Base-by-base conservation (phyloP, 306 rosid species). In the Medicago lupulina region DNA sequence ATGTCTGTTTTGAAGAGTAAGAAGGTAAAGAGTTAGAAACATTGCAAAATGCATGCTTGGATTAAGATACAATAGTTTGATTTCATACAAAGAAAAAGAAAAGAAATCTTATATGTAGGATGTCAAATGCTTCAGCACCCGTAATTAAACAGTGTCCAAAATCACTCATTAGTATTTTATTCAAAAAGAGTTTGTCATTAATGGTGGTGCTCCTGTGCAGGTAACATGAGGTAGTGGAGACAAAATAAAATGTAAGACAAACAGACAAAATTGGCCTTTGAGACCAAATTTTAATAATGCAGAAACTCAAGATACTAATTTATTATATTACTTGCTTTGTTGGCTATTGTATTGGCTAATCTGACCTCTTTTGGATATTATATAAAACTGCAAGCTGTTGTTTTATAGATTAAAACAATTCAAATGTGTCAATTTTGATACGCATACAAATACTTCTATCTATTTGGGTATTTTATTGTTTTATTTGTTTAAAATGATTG, bases 1-100 rank as follows among this genome's bases (percentile, higher is more conserved):
- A 59, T 89, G 79, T 14, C 73, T 25, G 86, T 86, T 43, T 78
- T 89, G 74, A 50, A 70, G 71, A 38, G 55, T 82, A 46, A 81
- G 6, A 83, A 75, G 93, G 91, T 87, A 81, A 55, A 19, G 23
- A 10, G 75, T 66, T 4, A 14, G 41, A 61, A 61, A 31, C 67
- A 28, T 34, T 57, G 50, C 70, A 25, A 47, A 72, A 53, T 41
- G 53, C 23, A 28, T 28, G 31, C 31, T 4, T 19, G 16, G 8
- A 39, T 74, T 44, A 34, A 6, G 38, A 34, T 34, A 28, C 4
- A 34, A 11, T n/a, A 25, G 40, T 36, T 49, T 50, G 75, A 12
- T 53, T 51, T 51, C 4, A 31, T 31, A 31, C 3, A 31, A 31
- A 31, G 36, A 31, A 31, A 31, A 4, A 31, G 36, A 31, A 31